phyloP scores from a whole-genome alignment of 257 asterid species.

The Ocimum tenuiflorum region DNA sequence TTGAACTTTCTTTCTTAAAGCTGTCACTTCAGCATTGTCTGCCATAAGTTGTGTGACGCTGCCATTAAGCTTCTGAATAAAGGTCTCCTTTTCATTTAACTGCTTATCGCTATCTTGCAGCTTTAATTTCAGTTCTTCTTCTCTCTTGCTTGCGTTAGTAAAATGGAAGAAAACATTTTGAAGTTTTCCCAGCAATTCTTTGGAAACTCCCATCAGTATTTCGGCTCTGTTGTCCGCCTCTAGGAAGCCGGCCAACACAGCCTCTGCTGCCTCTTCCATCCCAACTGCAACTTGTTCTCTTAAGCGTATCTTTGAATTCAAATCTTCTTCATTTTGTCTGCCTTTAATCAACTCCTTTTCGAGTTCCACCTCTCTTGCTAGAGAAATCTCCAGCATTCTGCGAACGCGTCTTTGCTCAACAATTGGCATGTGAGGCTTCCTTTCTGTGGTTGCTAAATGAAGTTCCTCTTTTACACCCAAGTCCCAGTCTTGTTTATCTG shows the following conservation, averaged over 20 bases:
- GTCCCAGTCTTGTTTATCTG: conserved; percentile 42
- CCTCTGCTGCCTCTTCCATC: conserved; percentile 96
- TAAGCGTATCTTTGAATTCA: conserved; percentile 45
- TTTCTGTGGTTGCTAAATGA: conserved; percentile 23
- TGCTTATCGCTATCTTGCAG: conserved; percentile 38
- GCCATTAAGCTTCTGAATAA: conserved; percentile 37
- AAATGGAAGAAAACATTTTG: conserved; percentile 30
- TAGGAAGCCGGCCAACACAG: conserved; percentile 70
- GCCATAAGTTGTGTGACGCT: conserved; percentile 25
- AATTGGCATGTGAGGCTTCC: conserved; percentile 40
- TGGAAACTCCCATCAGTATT: conserved; percentile 71
- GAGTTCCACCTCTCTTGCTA: conserved; percentile 63
- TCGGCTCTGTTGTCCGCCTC: conserved; percentile 76
- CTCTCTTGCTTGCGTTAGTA: conserved; percentile 33
- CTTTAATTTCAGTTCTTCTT: conserved; percentile 31
- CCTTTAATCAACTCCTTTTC: conserved; percentile 57
- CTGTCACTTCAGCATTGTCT: conserved; percentile 44
- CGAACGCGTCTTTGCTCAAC: conserved; percentile 47
- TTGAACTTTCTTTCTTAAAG: conserved; percentile 40
- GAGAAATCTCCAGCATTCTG: conserved; percentile 71
- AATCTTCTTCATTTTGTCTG: conserved; percentile 77
- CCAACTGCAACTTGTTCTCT: conserved; percentile 62
- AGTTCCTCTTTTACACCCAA: conserved; percentile 35
- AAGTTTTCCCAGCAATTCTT: conserved; percentile 51
- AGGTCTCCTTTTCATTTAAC: conserved; percentile 37